Evolutionary conservation across 352 stramenopile genomes (phyloP).

Genomic region (Pythium biforme): DNA sequence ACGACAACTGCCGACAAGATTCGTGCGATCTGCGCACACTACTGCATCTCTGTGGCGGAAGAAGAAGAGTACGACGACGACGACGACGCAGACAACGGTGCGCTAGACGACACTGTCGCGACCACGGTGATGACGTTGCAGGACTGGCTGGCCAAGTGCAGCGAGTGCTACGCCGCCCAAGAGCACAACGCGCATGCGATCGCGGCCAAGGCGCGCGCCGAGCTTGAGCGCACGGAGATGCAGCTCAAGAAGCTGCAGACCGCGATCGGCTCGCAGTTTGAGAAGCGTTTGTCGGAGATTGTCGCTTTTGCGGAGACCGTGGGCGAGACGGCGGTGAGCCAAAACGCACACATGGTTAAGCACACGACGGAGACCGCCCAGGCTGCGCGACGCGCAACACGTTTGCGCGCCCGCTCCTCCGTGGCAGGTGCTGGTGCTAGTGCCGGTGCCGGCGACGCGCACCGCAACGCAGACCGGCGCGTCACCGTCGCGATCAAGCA

Average conservation of each 20-base stretch:
- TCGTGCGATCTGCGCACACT: slow-evolving; percentile 31
- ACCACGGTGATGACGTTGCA: slow-evolving; percentile 46
- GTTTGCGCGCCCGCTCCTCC: background rate
- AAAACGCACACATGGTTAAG: slow-evolving; percentile 19
- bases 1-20: slow-evolving; percentile 35
- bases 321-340: slow-evolving; percentile 18
- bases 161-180: slow-evolving; percentile 46
- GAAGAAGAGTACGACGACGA: slow-evolving; percentile 23
- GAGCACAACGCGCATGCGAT: slow-evolving; percentile 36
- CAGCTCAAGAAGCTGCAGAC: slow-evolving; percentile 58
- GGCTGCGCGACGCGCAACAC: slow-evolving; percentile 8
- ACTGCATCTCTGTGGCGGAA: slow-evolving; percentile 18
- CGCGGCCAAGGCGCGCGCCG: slow-evolving; percentile 38
- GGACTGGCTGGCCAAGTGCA: slow-evolving; percentile 59
- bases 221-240: slow-evolving; percentile 52
- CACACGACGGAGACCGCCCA: slow-evolving; percentile 15
- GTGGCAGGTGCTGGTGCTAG: slow-evolving; percentile 1
- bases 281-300: slow-evolving; percentile 48
- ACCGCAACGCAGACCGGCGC: slow-evolving; percentile 17
- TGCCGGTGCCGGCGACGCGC: background rate
- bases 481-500: slow-evolving; percentile 54
- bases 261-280: slow-evolving; percentile 59
- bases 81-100: slow-evolving; percentile 22
- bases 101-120: slow-evolving; percentile 27
- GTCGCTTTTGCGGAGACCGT: slow-evolving; percentile 33